Percentiles rank a stretch among this genome's conserved stretches.
phyloP scores from a whole-genome alignment of 2,329 filamentous ascomycete genomes.

The Claviceps fusiformis region DNA sequence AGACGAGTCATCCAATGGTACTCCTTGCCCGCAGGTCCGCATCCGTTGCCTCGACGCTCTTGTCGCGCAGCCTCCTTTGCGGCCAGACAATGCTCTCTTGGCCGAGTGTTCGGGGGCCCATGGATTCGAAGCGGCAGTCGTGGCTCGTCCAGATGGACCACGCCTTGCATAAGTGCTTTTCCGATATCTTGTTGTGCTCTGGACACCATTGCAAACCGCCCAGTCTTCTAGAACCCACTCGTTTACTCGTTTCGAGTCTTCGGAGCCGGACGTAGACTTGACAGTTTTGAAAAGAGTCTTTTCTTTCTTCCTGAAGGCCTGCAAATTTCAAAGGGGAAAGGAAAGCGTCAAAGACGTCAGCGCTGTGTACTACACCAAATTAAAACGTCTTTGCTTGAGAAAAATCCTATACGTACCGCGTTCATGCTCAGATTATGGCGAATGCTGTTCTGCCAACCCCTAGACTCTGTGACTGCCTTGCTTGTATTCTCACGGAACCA shows the following conservation, averaged over 20 bases:
- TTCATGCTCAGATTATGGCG: constrained; percentile 97
- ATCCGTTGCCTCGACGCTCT: constrained; percentile 14
- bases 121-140: constrained; percentile 6
- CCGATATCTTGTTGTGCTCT: constrained; percentile 73
- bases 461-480: constrained; percentile 61
- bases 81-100: constrained; percentile 18
- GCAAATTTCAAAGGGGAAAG: neutral
- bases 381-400: neutral
- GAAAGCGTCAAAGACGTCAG: neutral
- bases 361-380: constrained; percentile 1
- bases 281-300: constrained; percentile 15
- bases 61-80: constrained; percentile 20
- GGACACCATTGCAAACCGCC: constrained; percentile 57
- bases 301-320: constrained; percentile 30
- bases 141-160: constrained; percentile 5
- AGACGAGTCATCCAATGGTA: neutral
- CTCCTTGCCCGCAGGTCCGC: constrained; percentile 10
- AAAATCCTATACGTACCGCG: constrained; percentile 40
- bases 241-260: constrained; percentile 47
- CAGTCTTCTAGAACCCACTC: constrained; percentile 66
- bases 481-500: constrained; percentile 78
- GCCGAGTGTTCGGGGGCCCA: constrained; percentile 15
- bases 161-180: constrained; percentile 28
- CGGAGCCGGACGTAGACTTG: neutral
- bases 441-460: constrained; percentile 92